These are phyloP conservation scores for Nymphaea colorata DNA, from an alignment of 164 flowering plant genomes.

Conservation along the genomic window DNA sequence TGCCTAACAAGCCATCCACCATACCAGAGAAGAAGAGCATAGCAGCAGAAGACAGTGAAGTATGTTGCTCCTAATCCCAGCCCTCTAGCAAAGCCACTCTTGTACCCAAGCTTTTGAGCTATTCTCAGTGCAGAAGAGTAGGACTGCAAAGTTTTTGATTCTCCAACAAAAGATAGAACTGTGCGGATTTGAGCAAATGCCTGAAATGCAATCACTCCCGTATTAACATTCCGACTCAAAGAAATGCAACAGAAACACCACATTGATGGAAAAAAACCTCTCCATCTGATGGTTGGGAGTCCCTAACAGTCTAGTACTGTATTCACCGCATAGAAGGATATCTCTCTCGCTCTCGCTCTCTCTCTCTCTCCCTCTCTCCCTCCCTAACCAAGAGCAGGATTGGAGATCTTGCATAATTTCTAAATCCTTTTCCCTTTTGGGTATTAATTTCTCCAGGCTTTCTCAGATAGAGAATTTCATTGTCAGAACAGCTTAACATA, in stretches of 20 bases:
- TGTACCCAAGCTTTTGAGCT: constrained; percentile 72
- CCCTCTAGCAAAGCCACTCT: constrained; percentile 80
- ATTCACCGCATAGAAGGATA: too few species aligned
- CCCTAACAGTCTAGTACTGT: too few species aligned
- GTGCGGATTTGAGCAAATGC: constrained; percentile 83
- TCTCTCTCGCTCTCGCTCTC: background rate
- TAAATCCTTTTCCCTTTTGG: background rate
- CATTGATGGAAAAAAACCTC: too few species aligned
- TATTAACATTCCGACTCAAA: too few species aligned
- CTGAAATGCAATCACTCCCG: constrained; percentile 26
- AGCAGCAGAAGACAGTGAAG: constrained; percentile 91
- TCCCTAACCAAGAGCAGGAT: too few species aligned
- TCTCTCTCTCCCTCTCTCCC: background rate
- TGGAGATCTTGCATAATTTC: too few species aligned
- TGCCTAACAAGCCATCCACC: constrained; percentile 93
- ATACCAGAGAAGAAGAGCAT: constrained; percentile 94
- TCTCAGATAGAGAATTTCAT: background rate
- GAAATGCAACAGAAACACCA: too few species aligned
- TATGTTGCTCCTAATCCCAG: constrained; percentile 88
- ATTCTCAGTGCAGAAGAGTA: constrained; percentile 58
- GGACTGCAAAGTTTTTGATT: constrained; percentile 64
- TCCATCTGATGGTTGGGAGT: too few species aligned
- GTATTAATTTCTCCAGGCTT: background rate
- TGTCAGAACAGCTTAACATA: background rate
- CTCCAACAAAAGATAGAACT: constrained; percentile 82